Conservation (phyloP, 305 asterid species). For the Rubia occidens region DNA sequence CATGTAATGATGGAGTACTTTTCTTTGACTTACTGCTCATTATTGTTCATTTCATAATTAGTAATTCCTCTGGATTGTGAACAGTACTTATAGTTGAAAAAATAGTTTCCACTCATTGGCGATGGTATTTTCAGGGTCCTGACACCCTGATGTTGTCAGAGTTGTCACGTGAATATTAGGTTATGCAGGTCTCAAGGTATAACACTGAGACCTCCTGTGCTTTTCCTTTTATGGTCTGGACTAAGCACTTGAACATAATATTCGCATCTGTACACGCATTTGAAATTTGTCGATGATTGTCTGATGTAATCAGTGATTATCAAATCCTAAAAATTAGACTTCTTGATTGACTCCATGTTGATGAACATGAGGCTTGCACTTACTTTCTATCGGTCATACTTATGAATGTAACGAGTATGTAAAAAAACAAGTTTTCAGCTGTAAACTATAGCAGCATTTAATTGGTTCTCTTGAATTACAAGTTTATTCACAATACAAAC, state of each 20-base stretch:
- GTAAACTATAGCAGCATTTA: too few relatives aligned
- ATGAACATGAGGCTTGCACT: too few relatives aligned
- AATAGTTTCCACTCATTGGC: conserved; percentile 1
- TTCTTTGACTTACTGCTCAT: too few relatives aligned
- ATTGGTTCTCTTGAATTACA: too few relatives aligned
- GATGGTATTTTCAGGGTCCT: conserved; percentile 54
- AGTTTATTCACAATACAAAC: too few relatives aligned
- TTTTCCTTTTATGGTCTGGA: background rate
- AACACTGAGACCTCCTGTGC: background rate
- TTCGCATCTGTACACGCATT: background rate
- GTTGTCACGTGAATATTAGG: conserved; percentile 96
- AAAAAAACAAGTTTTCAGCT: too few relatives aligned
- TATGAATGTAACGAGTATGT: too few relatives aligned
- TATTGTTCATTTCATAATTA: too few relatives aligned
- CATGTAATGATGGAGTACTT: conserved; percentile 83
- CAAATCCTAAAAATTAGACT: background rate
- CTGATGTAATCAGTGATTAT: background rate
- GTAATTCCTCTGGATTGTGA: background rate
- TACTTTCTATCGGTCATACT: too few relatives aligned
- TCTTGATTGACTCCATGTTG: background rate
- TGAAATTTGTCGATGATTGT: background rate
- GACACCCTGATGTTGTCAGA: conserved; percentile 83
- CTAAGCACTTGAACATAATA: too few relatives aligned
- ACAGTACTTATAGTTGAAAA: conserved; percentile 10
- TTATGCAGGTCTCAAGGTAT: conserved; percentile 91